Evolutionary conservation across 306 rosid species (phyloP).

Genomic region (Cucurbita pepo): DNA sequence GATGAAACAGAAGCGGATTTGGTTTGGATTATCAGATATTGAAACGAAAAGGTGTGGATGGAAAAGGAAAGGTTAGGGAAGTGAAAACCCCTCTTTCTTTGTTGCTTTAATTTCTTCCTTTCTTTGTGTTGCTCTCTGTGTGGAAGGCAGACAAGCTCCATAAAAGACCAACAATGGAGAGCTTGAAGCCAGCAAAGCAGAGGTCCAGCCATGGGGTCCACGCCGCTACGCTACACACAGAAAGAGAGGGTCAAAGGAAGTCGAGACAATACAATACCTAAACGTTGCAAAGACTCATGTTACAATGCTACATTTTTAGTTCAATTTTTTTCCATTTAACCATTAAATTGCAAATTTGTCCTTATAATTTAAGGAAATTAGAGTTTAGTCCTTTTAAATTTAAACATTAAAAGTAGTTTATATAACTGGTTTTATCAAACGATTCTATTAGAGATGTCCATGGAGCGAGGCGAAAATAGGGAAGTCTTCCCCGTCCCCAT

Average conservation of each 20-base stretch:
- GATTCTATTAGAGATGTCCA: no score
- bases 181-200: slow-evolving; percentile 88
- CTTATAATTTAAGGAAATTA: no score
- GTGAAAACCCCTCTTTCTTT: slow-evolving; percentile 5
- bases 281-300: not conserved
- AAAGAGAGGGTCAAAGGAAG: slow-evolving; percentile 25
- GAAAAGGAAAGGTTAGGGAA: slow-evolving; percentile 21
- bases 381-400: no score
- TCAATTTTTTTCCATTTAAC: no score
- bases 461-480: no score
- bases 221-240: slow-evolving; percentile 15
- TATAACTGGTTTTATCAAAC: no score
- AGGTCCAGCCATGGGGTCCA: slow-evolving; percentile 72
- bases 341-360: no score
- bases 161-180: slow-evolving; percentile 54
- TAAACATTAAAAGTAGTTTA: no score
- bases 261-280: no score
- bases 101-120: not conserved
- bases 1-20: slow-evolving; percentile 12
- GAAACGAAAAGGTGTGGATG: slow-evolving; percentile 1
- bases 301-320: no score
- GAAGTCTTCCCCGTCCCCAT: no score
- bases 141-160: slow-evolving; percentile 40
- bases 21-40: slow-evolving; percentile 2
- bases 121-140: not conserved